Evolutionary conservation across 768 basidiomycete species (phyloP), one percentile per base, ranked within the genome.

Genomic region (Xerocomus brunneocitrinus): DNA sequence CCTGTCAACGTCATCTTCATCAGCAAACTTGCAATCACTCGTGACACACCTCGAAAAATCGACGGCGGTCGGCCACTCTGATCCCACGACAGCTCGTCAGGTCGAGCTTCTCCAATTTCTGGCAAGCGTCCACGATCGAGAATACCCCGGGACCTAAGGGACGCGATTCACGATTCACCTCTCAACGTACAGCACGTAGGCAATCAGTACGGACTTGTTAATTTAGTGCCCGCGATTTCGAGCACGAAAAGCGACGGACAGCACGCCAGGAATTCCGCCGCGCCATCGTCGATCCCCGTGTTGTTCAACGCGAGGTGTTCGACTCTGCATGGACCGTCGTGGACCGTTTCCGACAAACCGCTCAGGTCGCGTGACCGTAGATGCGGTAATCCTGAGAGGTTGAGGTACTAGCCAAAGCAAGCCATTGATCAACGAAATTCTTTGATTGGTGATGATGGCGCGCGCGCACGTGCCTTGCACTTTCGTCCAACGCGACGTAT

Each of bases 81-180:
- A 89, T 74, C 5, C 86, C 79, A 48, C 86, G 75, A 55, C 86
- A 89, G 54, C 84, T 81, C 4, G 83, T 87, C 42, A 89, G 67
- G 60, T 87, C 80, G 13, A 88, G 62, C n/a, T 71, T 77, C 52
- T 72, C 67, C 28, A 89, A 70, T 28, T 68, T 71, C 3, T 71
- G 56, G 58, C 87, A 89, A 0, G 73, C 74, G 58, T 87, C 80
- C 30, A 89, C 70, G 35, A 89, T 76, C 3, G 66, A 57, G 58
- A 81, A 81, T 22, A 88, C 61, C 8, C 80, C 86, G 0, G 65
- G 69, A 49, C 72, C 85, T 88, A 47, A 32, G 1, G 8, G n/a
- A 40, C 5, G 10, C 39, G 19, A 40, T 10, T 40, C 39, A 8
- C n/a, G 4, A 24, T 13, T 13, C 2, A 35, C n/a, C n/a, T 22